Percentiles rank a stretch among this genome's conserved stretches.
These are phyloP conservation scores for Cardamine resedifolia DNA, from an alignment of 345 rosid species.

Conservation along the genomic window DNA sequence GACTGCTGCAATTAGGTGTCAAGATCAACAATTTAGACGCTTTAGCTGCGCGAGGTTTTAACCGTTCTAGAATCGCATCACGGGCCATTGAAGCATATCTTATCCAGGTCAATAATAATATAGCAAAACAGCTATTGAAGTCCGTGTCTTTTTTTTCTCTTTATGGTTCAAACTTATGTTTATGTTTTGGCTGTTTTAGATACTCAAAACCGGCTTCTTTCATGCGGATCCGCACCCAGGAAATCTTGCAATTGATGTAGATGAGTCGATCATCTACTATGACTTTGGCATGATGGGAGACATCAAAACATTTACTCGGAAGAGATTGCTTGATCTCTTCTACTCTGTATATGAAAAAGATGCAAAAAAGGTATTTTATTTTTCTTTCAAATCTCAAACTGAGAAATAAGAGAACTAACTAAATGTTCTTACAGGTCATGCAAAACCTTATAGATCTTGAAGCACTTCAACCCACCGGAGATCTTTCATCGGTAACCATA, in stretches of 20 bases:
- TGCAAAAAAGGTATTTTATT: constrained; percentile 70
- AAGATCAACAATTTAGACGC: constrained; percentile 66
- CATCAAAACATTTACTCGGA: constrained; percentile 84
- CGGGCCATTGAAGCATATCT: constrained; percentile 87
- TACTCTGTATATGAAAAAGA: constrained; percentile 92
- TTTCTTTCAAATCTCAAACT: constrained; percentile 22
- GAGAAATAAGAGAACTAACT: constrained; percentile 24
- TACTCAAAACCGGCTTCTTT: constrained; percentile 91
- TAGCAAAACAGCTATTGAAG: neutral
- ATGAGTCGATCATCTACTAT: constrained; percentile 82
- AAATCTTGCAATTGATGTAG: constrained; percentile 85
- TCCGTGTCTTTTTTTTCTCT: neutral
- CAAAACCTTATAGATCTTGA: constrained; percentile 76
- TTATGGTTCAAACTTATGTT: constrained; percentile 19
- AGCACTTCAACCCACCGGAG: constrained; percentile 97
- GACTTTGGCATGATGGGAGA: constrained; percentile 99
- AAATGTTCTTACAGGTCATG: constrained; percentile 63
- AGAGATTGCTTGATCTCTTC: constrained; percentile 83
- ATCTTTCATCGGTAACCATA: constrained; percentile 68
- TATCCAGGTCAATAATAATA: constrained; percentile 68
- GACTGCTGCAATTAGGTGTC: constrained; percentile 51
- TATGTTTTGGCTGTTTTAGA: constrained; percentile 44
- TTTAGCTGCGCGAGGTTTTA: constrained; percentile 61
- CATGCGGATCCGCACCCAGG: constrained; percentile 99
- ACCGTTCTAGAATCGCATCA: constrained; percentile 78